Conservation (phyloP, 495 filamentous ascomycete species). For the Penicillium bovifimosum region DNA sequence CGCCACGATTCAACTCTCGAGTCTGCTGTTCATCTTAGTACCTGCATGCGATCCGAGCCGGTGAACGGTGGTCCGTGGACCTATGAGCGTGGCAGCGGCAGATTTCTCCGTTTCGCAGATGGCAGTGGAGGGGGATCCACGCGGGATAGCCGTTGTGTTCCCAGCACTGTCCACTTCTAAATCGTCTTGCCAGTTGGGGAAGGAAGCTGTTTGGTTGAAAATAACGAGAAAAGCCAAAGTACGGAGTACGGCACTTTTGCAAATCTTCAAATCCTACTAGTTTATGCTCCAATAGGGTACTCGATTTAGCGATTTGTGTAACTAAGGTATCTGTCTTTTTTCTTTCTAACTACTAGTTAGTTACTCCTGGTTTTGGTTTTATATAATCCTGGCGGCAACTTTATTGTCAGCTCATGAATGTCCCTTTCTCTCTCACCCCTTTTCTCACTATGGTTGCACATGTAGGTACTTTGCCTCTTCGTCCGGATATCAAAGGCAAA, state of each 20-base stretch:
- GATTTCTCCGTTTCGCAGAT: slow-evolving; percentile 17
- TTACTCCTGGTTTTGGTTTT: too few species aligned
- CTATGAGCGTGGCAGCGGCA: slow-evolving; percentile 16
- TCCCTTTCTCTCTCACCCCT: background rate
- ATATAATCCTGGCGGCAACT: too few species aligned
- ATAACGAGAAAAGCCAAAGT: background rate
- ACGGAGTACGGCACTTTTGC: slow-evolving; percentile 3
- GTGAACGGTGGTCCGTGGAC: slow-evolving; percentile 30
- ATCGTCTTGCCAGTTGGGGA: background rate
- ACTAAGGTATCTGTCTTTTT: background rate
- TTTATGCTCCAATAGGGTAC: background rate
- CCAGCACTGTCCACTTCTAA: background rate
- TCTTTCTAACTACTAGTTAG: too few species aligned
- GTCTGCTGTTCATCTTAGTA: slow-evolving; percentile 26
- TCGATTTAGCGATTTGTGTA: background rate
- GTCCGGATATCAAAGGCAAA: background rate
- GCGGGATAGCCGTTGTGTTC: slow-evolving; percentile 9
- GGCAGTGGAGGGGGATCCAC: slow-evolving; percentile 10
- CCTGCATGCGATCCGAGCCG: slow-evolving; percentile 34
- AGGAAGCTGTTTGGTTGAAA: too few species aligned
- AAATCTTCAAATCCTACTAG: background rate
- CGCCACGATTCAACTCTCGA: slow-evolving; percentile 9
- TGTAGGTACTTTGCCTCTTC: background rate
- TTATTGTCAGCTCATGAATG: background rate
- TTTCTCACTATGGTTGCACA: background rate